A percentile compares a stretch with the other conserved stretches of the same genome.
These are phyloP conservation scores for Plasmodium sp. DNA, from an alignment of 169 alveolate genomes.

Conservation along the genomic window DNA sequence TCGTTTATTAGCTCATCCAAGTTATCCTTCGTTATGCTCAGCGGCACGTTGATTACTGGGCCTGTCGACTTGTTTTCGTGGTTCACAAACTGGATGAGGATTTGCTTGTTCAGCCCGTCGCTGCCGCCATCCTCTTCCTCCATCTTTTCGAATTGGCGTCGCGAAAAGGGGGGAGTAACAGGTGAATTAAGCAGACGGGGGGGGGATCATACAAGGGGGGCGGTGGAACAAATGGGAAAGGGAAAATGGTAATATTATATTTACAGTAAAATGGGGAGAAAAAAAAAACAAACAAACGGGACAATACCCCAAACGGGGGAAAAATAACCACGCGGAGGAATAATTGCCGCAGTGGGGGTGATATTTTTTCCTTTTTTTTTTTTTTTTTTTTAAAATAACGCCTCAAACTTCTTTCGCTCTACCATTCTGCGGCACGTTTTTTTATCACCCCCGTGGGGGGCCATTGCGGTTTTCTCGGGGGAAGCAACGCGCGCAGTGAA, in stretches of 20 bases:
- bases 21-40: slow-evolving; percentile 80
- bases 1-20: slow-evolving; percentile 80
- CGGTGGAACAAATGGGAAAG: not conserved
- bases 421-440: not conserved
- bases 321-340: not conserved
- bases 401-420: not conserved
- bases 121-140: slow-evolving; percentile 5
- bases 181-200: not conserved
- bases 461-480: not conserved
- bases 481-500: not conserved
- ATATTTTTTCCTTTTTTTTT: not conserved
- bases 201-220: not conserved
- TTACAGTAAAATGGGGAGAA: not conserved
- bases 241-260: not conserved
- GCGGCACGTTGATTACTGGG: slow-evolving; percentile 67
- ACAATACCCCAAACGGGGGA: not conserved
- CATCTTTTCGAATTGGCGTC: not conserved
- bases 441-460: not conserved
- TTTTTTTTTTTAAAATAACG: not conserved
- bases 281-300: not conserved
- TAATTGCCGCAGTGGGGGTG: not conserved
- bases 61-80: slow-evolving; percentile 67
- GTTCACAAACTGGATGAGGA: slow-evolving; percentile 68
- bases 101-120: slow-evolving; percentile 9
- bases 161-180: too few relatives aligned